These are phyloP conservation scores for Fusarium papillatum DNA, from an alignment of 2,329 filamentous ascomycete species.

Conservation along the genomic window DNA sequence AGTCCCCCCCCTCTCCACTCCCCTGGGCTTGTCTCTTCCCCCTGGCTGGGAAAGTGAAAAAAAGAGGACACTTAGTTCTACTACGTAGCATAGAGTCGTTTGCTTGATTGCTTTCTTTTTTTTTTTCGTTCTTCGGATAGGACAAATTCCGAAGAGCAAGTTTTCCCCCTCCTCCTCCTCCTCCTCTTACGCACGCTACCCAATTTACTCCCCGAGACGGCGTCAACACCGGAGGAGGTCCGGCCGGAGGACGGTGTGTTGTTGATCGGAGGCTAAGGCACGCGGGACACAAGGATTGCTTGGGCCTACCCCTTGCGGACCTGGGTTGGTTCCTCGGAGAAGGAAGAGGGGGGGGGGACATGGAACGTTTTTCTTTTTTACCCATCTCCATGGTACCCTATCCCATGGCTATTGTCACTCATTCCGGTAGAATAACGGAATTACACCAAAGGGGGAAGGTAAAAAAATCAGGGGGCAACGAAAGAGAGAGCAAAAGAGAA, in stretches of 20 bases:
- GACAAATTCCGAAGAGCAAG: not conserved
- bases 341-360: not conserved
- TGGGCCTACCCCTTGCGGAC: not conserved
- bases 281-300: not conserved
- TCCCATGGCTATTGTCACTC: not conserved
- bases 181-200: not conserved
- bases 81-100: not conserved
- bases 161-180: not conserved
- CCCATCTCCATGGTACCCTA: not conserved
- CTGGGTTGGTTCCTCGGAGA: not conserved
- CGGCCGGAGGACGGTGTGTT: conserved; percentile 3
- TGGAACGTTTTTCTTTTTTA: not conserved
- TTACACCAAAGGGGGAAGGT: conserved; percentile 33
- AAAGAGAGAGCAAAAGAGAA: conserved; percentile 2
- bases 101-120: not conserved
- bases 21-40: not conserved
- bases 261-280: not conserved
- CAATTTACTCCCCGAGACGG: not conserved
- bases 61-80: not conserved
- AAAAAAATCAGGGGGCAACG: conserved; percentile 19
- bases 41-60: not conserved
- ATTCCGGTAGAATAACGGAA: conserved; percentile 1
- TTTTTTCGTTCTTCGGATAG: not conserved
- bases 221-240: not conserved
- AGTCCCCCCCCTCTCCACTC: not conserved